Base-by-base conservation (phyloP, 176 grass and related monocot genomes). In the Carex pumila region DNA sequence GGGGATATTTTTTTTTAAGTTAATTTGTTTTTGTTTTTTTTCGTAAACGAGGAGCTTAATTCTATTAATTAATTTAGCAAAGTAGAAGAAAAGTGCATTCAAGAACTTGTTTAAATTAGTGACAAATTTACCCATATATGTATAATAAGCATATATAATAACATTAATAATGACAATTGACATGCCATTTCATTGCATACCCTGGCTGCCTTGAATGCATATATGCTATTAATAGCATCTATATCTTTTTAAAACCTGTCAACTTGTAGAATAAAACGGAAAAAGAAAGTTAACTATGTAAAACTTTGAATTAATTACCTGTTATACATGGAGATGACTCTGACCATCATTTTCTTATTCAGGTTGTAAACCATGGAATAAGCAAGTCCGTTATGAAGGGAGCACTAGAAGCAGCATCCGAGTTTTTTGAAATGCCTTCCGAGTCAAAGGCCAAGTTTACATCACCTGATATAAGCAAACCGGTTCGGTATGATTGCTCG, bases 291-390 rank as follows among this genome's bases (percentile, higher is more conserved):
- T 22, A 74, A 52, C n/a, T 53, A 73, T 52, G 12, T 52, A 74
- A 10, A 71, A 25, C 1, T n/a, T 61, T 6, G 18, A 52, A 74
- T 75, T 75, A 75, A 74, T 53, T 75, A 75, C 45, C 43, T 53
- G 53, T 50, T 6, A 29, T 53, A 14, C 10, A 29, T 7, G 72
- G n/a, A 19, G 6, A 53, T 50, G 47, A 11, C 41, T 81, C 30
- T 65, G 45, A 52, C 67, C 37, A 25, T 49, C 12, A 60, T 67
- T 82, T 82, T 10, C n/a, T 78, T 74, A 75, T 89, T 71, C 61
- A 94, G 94, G 91, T 97, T 58, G 86, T 87, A 87, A 97, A 92
- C 68, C 89, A 94, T 87, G 94, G 91, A 7, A 90, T 97, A 83
- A 83, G 68, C 71, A 87, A 87, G 81, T 86, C 91, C 54, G 74